Evolutionary conservation across 176 grass and related monocot genomes (phyloP).

Genomic region (Zea mays): Zm-B73-REFERENCE-NAM-5.0 NC_050101.1:166923501-166924000

Average conservation of each 20-base stretch:
- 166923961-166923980: background rate
- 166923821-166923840: background rate
- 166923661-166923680: slow-evolving; percentile 30
- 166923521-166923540: background rate
- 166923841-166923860: background rate
- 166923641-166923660: background rate
- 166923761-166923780: background rate
- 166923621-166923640: background rate
- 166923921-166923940: background rate
- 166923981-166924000: background rate
- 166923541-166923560: background rate
- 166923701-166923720: too few species aligned
- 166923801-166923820: background rate
- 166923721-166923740: slow-evolving; percentile 3
- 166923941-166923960: background rate
- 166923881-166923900: background rate
- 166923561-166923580: slow-evolving; percentile 22
- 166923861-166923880: background rate
- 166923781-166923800: background rate
- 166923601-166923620: slow-evolving; percentile 15
- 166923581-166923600: slow-evolving; percentile 3
- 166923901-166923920: background rate
- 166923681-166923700: background rate
- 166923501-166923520: background rate
- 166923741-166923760: slow-evolving; percentile 11